phyloP scores from a whole-genome alignment of 768 basidiomycete species.

The Mycena haematopus region DNA sequence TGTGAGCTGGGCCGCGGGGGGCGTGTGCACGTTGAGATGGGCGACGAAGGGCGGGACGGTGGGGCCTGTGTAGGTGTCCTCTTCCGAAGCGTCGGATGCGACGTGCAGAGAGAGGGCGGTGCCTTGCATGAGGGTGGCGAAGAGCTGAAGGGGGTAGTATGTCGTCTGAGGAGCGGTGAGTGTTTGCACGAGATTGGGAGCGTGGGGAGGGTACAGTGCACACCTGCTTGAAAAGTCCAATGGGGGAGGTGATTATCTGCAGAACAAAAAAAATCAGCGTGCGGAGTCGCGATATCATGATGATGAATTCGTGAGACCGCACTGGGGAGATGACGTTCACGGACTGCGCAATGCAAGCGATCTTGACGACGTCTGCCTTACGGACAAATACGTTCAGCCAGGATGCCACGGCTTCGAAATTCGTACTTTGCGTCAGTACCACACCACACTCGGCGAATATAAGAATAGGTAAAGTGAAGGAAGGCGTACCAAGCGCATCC shows the following conservation, averaged over 20 bases:
- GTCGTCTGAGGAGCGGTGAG: conserved; percentile 45
- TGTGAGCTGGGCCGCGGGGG: conserved; percentile 41
- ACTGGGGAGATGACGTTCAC: conserved; percentile 58
- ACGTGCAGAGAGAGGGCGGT: conserved; percentile 47
- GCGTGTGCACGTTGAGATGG: conserved; percentile 43
- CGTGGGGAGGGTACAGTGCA: neutral
- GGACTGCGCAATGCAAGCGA: conserved; percentile 67
- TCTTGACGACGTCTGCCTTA: conserved; percentile 63
- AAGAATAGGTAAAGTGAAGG: neutral
- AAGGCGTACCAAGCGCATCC: conserved; percentile 49
- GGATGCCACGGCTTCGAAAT: conserved; percentile 54
- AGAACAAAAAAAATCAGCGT: neutral
- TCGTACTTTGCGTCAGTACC: neutral
- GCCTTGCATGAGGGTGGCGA: conserved; percentile 63
- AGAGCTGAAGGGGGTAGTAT: conserved; percentile 58
- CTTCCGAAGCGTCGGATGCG: conserved; percentile 33
- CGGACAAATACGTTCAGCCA: conserved; percentile 69
- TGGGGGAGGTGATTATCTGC: conserved; percentile 53
- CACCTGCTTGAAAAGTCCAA: conserved; percentile 44
- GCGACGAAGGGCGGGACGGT: conserved; percentile 62
- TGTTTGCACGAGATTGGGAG: neutral
- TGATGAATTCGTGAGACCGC: conserved; percentile 11
- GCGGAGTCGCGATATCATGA: neutral
- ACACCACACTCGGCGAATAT: neutral
- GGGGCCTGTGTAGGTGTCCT: conserved; percentile 44